Conservation (phyloP, 306 rosid species). For the Lagenaria siceraria region DNA sequence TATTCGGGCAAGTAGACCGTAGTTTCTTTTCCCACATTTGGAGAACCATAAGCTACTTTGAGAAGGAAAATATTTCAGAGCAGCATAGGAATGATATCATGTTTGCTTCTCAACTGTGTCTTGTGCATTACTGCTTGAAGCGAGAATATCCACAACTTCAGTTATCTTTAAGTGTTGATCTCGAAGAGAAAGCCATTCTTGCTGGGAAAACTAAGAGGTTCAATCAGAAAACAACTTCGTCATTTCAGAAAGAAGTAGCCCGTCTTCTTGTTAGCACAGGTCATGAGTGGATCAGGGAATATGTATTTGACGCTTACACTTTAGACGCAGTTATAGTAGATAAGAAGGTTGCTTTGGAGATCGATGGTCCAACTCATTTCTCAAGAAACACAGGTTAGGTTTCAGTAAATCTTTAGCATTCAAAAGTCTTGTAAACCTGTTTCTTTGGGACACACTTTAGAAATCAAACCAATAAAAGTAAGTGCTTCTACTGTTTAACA, state of each 20-base stretch:
- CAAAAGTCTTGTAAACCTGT: not conserved
- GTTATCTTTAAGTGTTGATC: constrained; percentile 38
- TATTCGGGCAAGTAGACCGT: constrained; percentile 58
- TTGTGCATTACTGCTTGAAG: constrained; percentile 83
- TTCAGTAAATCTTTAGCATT: not conserved
- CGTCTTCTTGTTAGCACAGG: constrained; percentile 75
- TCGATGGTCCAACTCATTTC: constrained; percentile 98
- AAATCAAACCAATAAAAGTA: not conserved
- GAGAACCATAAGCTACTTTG: constrained; percentile 51
- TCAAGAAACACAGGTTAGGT: constrained; percentile 75
- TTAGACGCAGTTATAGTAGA: constrained; percentile 68
- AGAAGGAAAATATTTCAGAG: constrained; percentile 70
- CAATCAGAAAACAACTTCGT: constrained; percentile 60
- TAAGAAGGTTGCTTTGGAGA: constrained; percentile 81
- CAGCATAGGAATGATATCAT: constrained; percentile 67
- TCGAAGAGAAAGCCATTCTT: constrained; percentile 47
- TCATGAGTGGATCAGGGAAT: constrained; percentile 70
- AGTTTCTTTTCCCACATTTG: constrained; percentile 54
- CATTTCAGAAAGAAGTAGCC: constrained; percentile 80
- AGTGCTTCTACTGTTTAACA: constrained; percentile 15
- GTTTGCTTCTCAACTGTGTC: constrained; percentile 83
- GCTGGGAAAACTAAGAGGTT: constrained; percentile 70
- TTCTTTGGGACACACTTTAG: not conserved
- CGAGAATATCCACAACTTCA: constrained; percentile 66
- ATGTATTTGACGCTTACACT: constrained; percentile 59